phyloP scores from a whole-genome alignment of 192 early-diverging fungal species.

The Oehlia diaphana region DNA sequence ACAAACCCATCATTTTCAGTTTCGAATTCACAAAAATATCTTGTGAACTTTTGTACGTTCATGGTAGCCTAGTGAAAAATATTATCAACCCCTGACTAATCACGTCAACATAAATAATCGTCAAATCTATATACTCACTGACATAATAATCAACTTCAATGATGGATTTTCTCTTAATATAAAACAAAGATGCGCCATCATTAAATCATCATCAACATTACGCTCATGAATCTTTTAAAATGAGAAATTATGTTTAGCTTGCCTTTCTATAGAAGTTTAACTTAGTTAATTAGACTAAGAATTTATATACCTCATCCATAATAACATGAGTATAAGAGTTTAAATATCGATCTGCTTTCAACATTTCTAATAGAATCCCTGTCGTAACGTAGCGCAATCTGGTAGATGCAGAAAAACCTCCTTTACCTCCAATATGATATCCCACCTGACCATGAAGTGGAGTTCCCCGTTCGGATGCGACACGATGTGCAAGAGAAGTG shows the following conservation, averaged over 20 bases:
- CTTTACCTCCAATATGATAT: constrained; percentile 35
- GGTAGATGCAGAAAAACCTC: constrained; percentile 18
- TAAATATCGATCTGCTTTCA: constrained; percentile 32
- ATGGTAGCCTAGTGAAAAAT: constrained; percentile 18
- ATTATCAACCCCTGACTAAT: neutral
- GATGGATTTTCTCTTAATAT: constrained; percentile 25
- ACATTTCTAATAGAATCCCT: constrained; percentile 34
- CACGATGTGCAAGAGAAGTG: constrained; percentile 36
- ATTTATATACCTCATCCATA: constrained; percentile 34
- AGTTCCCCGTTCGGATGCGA: constrained; percentile 25
- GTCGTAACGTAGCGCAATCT: constrained; percentile 34
- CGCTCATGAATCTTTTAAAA: constrained; percentile 33
- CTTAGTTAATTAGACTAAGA: neutral
- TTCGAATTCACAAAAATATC: constrained; percentile 31
- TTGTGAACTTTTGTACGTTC: constrained; percentile 30
- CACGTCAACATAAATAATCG: neutral
- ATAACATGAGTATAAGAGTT: constrained; percentile 30
- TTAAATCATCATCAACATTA: constrained; percentile 36
- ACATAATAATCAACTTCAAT: constrained; percentile 38
- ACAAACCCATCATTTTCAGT: constrained; percentile 1
- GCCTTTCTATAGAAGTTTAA: neutral
- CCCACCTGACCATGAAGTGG: constrained; percentile 28
- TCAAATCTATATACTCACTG: constrained; percentile 23
- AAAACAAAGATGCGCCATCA: constrained; percentile 33
- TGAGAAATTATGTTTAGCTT: neutral